Base-by-base conservation (phyloP, 768 basidiomycete species). In the Strobilomyces confusus region DNA sequence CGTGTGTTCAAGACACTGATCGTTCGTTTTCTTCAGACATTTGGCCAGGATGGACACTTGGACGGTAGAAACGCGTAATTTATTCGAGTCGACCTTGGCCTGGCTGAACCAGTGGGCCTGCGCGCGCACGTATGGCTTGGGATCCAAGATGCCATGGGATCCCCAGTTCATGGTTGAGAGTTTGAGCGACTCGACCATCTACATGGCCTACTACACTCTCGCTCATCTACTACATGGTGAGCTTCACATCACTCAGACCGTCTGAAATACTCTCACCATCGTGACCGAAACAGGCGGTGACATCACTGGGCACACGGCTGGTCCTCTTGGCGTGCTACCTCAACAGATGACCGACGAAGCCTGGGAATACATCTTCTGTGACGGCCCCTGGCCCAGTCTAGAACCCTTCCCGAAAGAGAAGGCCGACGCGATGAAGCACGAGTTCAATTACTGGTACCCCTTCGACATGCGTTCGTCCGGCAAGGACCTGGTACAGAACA, bases 101-200 rank as follows among this genome's bases (percentile, higher is more conserved):
- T 99, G 97, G 97, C 75, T 99, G 73, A 93, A 93, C 64, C 82
- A 99, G 70, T 99, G 97, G 97, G 97, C 97, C 2, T 99, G 97
- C 69, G 95, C 97, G n/a, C 82, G 97, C 36, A 92, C 91, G 6
- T 98, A 95, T 68, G 97, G 97, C 50, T 77, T 99, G 61, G 97
- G 97, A 19, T 93, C 95, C 3, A 88, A 89, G 63, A 75, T 99
- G 54, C 97, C 97, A 3, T 99, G 95, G 95, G 97, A 98, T 66
- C 88, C 87, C 17, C 84, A 91, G 48, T 98, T 95, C 80, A 78
- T 98, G 66, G 95, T 99, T 42, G 97, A 99, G 72, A 93, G 91
- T 59, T 72, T 98, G 67, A 95, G 91, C 60, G 97, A 99, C 72
- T 98, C 95, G 8, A 98, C 95, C 9, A 87, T 98, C 68, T 99